phyloP scores from a whole-genome alignment of 2,329 filamentous ascomycete species.

The Neoascochyta sp. region DNA sequence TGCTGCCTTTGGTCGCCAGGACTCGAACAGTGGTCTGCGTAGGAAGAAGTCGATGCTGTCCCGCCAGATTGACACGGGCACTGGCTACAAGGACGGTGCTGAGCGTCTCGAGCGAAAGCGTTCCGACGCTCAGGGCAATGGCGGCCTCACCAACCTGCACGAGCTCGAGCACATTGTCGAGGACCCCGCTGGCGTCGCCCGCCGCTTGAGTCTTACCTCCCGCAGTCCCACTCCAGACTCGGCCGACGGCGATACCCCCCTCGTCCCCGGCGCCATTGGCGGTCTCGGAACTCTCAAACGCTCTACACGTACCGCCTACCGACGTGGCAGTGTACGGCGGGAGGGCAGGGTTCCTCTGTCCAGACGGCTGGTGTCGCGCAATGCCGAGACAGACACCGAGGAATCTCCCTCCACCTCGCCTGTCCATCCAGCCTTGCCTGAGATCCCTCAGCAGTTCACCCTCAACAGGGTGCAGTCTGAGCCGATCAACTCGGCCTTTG shows the following conservation, averaged over 20 bases:
- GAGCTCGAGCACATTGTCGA: constrained; percentile 78
- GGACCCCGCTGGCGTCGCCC: constrained; percentile 68
- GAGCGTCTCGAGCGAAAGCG: constrained; percentile 72
- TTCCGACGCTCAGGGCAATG: constrained; percentile 53
- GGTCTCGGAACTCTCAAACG: constrained; percentile 78
- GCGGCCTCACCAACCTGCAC: constrained; percentile 54
- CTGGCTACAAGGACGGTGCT: constrained; percentile 77
- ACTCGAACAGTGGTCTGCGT: constrained; percentile 59
- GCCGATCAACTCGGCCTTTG: constrained; percentile 47
- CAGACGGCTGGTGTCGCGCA: constrained; percentile 62
- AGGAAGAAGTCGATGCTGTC: constrained; percentile 97
- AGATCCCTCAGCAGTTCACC: constrained; percentile 41
- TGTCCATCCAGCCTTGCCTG: constrained; percentile 40
- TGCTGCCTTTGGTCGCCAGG: constrained; percentile 51
- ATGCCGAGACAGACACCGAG: constrained; percentile 59
- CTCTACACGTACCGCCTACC: constrained; percentile 87
- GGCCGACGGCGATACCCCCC: constrained; percentile 64
- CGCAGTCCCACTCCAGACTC: constrained; percentile 47
- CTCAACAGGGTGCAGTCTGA: constrained; percentile 68
- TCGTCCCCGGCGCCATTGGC: constrained; percentile 70
- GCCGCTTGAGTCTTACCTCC: constrained; percentile 61
- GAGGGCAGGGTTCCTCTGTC: constrained; percentile 73
- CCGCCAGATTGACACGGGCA: constrained; percentile 75
- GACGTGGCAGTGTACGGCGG: constrained; percentile 79
- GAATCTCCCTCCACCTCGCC: constrained; percentile 51